Evolutionary conservation across 2,329 filamentous ascomycete species (phyloP).

Genomic region (Amesomyces nigricolor): DNA sequence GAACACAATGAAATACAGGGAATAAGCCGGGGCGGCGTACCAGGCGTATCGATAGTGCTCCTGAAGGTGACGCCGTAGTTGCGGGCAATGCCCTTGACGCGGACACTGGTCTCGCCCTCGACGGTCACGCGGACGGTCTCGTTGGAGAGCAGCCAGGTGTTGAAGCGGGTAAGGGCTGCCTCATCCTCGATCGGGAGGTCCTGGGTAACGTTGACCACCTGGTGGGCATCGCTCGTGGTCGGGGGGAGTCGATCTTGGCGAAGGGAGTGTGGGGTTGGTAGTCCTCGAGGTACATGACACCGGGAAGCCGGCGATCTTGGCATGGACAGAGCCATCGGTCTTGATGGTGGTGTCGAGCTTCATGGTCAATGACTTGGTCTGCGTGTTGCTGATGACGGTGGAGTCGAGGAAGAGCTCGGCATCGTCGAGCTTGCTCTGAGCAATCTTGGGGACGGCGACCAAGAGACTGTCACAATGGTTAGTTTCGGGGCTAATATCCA

Average conservation of each 20-base stretch:
- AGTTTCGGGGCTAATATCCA: background rate
- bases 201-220: conserved; percentile 50
- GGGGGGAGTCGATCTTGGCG: conserved; percentile 44
- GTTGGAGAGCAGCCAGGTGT: conserved; percentile 47
- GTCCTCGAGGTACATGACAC: conserved; percentile 51
- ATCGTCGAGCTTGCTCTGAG: conserved; percentile 50
- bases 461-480: conserved; percentile 41
- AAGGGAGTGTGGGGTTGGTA: conserved; percentile 44
- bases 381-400: conserved; percentile 45
- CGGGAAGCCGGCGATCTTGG: conserved; percentile 47
- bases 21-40: conserved; percentile 18
- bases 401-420: conserved; percentile 48
- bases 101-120: conserved; percentile 46
- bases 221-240: conserved; percentile 43
- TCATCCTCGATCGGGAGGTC: conserved; percentile 41
- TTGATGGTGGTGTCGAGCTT: conserved; percentile 51
- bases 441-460: conserved; percentile 51
- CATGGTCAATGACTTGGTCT: conserved; percentile 43
- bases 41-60: conserved; percentile 48
- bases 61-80: conserved; percentile 49
- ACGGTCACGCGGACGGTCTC: conserved; percentile 47
- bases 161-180: conserved; percentile 49
- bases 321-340: conserved; percentile 47
- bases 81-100: conserved; percentile 44
- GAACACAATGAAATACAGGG: no score